Conservation (phyloP, 495 filamentous ascomycete genomes). For the Cercophora scortea region DNA sequence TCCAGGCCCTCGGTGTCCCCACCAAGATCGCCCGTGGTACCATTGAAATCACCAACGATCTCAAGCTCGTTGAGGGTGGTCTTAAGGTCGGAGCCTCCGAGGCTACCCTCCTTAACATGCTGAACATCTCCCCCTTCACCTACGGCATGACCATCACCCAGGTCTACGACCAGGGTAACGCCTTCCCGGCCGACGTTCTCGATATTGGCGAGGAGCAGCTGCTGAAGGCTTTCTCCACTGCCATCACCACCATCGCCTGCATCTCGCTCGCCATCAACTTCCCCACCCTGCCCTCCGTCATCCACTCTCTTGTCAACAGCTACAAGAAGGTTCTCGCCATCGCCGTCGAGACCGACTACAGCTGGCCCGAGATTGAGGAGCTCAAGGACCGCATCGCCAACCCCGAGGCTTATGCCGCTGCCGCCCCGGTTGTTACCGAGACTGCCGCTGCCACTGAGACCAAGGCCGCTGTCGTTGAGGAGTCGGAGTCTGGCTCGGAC, state of each 20-base stretch:
- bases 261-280: conserved; percentile 87
- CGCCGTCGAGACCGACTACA: conserved; percentile 83
- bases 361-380: conserved; percentile 91
- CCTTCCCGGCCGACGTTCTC: conserved; percentile 73
- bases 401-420: conserved; percentile 83
- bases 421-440: conserved; percentile 62
- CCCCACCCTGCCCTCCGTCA: conserved; percentile 93
- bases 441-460: conserved; percentile 46
- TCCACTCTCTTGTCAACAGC: conserved; percentile 88
- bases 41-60: conserved; percentile 97
- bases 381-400: conserved; percentile 99
- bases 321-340: conserved; percentile 97
- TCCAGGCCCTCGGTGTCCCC: conserved; percentile 99
- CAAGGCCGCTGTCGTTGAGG: conserved; percentile 47
- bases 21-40: conserved; percentile 99
- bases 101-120: conserved; percentile 96
- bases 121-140: conserved; percentile 99
- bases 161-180: conserved; percentile 94
- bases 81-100: conserved; percentile 96
- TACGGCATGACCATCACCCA: conserved; percentile 95
- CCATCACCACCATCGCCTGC: conserved; percentile 78
- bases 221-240: conserved; percentile 70
- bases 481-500: not conserved
- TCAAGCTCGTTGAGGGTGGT: conserved; percentile 93
- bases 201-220: conserved; percentile 93